Conservation (phyloP, 257 asterid genomes). For the Anisodus acutangulus region DNA sequence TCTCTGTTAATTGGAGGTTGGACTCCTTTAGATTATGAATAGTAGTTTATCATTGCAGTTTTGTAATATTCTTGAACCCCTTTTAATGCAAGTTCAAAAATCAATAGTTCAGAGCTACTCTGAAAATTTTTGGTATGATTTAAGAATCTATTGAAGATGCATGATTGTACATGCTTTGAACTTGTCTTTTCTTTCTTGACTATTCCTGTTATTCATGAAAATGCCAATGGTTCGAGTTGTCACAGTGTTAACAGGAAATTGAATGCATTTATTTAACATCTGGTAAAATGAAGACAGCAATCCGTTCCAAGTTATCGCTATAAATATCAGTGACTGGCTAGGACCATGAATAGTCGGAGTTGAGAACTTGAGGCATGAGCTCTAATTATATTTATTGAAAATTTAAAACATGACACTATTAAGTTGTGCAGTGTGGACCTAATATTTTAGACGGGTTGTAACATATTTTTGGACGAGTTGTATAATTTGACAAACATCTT, state of each 20-base stretch:
- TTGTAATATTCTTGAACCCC: background rate
- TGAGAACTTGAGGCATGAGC: background rate
- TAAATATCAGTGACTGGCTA: too few relatives aligned
- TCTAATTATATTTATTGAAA: background rate
- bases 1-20: background rate
- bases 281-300: too few relatives aligned
- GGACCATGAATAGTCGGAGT: background rate
- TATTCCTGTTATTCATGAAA: background rate
- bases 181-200: background rate
- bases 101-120: background rate
- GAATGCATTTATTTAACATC: too few relatives aligned
- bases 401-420: too few relatives aligned
- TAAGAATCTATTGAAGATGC: background rate
- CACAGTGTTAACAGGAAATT: too few relatives aligned
- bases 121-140: background rate
- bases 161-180: background rate
- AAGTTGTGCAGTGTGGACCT: background rate
- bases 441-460: background rate
- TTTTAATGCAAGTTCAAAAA: background rate
- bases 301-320: too few relatives aligned
- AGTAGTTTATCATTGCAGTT: background rate
- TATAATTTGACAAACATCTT: too few relatives aligned
- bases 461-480: background rate
- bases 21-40: background rate
- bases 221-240: background rate